Conservation (phyloP, 495 filamentous ascomycete genomes). For the Lophiotrema nucula region DNA sequence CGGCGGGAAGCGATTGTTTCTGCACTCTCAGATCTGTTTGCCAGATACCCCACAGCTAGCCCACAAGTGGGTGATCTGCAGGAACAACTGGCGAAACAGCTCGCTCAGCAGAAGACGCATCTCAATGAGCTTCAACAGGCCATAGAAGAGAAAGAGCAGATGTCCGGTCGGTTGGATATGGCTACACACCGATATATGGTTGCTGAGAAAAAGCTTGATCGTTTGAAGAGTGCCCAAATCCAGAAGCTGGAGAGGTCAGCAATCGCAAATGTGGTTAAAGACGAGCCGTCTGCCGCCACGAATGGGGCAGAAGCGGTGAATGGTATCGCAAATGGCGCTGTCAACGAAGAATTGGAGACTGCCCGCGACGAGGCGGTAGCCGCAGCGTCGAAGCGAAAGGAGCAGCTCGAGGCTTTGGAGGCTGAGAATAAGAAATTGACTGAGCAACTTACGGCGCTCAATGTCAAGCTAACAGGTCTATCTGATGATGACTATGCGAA, state of each 20-base stretch:
- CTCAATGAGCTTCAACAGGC: constrained; percentile 73
- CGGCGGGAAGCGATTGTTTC: constrained; percentile 62
- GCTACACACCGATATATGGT: constrained; percentile 89
- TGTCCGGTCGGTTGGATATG: constrained; percentile 77
- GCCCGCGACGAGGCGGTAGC: constrained; percentile 72
- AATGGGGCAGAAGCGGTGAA: constrained; percentile 59
- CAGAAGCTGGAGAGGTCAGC: constrained; percentile 90
- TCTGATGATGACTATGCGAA: constrained; percentile 91
- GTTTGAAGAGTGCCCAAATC: constrained; percentile 81
- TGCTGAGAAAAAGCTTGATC: constrained; percentile 89
- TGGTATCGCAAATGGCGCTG: constrained; percentile 46
- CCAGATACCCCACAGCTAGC: constrained; percentile 44
- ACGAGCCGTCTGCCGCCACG: constrained; percentile 29
- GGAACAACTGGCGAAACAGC: constrained; percentile 64
- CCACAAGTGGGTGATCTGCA: constrained; percentile 72
- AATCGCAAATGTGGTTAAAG: constrained; percentile 55
- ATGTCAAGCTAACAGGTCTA: constrained; percentile 63
- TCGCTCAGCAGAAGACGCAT: constrained; percentile 79
- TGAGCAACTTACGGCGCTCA: constrained; percentile 71
- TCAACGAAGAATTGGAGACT: constrained; percentile 60
- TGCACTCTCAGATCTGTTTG: constrained; percentile 57
- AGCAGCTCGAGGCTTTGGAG: constrained; percentile 76
- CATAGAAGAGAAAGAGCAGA: constrained; percentile 73
- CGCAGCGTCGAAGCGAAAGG: constrained; percentile 74
- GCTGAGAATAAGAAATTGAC: constrained; percentile 76